Base-by-base conservation (phyloP, 495 filamentous ascomycete genomes). In the Rusavskia elegans region DNA sequence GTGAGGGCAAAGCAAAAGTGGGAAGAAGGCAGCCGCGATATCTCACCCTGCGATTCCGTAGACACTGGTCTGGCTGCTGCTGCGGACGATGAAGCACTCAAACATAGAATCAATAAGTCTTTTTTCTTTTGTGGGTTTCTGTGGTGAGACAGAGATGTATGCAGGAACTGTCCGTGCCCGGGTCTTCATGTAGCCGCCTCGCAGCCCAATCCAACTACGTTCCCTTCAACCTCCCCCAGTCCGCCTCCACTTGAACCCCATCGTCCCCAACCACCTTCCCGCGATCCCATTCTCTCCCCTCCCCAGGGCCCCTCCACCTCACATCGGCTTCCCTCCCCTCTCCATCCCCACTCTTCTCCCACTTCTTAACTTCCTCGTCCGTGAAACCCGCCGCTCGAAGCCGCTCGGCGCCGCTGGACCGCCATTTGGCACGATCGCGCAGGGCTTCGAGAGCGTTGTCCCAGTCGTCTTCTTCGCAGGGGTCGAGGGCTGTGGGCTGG, bases 201-300 rank as follows among this genome's bases (percentile, higher is more conserved):
- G 29, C 9, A 35, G 32, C 32, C 13, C 13, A 35, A 3, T 11
- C 32, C 32, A 35, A 35, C 27, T 27, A 27, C n/a, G 46, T 35
- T 29, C 48, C 32, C 32, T 44, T 38, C 49, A 57, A 36, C n/a
- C 53, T 44, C 16, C 45, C 48, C 53, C 36, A 45, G 9, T 39
- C 35, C 4, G 37, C 35, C 29, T 40, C 19, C 14, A 51, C 55
- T 35, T 50, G 53, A 16, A 59, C 50, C 17, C 81, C 83, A 50
- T 83, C 74, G 13, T 72, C 75, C 55, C 80, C 76, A 36, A 87
- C 66, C 32, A 86, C 78, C 61, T 95, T 95, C 3, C 89, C 89
- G 7, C 81, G 72, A 73, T 97, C 92, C 92, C 92, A 98, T 63
- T 95, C 92, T 36, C 92, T 77, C 11, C 80, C 72, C 55, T 89